Evolutionary conservation across 768 basidiomycete species (phyloP).

Genomic region (Leccinum ochraceum): DNA sequence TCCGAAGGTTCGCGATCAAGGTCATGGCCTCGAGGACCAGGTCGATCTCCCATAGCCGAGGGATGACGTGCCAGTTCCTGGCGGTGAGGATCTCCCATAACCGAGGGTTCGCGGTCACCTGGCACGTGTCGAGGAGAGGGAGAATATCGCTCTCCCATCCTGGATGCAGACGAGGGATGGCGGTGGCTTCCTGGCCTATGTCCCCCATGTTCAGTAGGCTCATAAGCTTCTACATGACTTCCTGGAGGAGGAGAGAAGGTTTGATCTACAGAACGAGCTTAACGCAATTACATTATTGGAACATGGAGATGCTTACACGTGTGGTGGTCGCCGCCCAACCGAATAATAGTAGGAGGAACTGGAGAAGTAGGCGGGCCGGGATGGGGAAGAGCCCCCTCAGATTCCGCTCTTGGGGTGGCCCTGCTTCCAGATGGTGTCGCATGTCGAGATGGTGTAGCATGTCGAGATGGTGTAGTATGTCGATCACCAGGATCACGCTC

Average conservation of each 20-base stretch:
- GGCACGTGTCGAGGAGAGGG: background rate
- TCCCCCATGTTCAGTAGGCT: conserved; percentile 9
- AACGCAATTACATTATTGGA: background rate
- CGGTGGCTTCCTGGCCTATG: background rate
- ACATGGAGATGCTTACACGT: conserved; percentile 17
- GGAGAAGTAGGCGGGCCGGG: conserved; percentile 22
- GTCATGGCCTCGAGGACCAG: too few relatives aligned
- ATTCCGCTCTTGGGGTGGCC: conserved; percentile 10
- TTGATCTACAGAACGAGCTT: conserved; percentile 19
- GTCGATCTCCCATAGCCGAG: background rate
- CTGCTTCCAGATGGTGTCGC: conserved; percentile 1
- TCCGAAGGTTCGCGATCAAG: too few relatives aligned
- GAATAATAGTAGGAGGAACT: conserved; percentile 31
- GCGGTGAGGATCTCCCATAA: background rate
- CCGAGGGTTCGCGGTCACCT: background rate
- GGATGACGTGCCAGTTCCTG: background rate
- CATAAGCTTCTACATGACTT: background rate
- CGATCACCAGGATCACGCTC: conserved; percentile 20
- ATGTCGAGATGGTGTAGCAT: background rate
- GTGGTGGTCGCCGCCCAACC: conserved; percentile 22
- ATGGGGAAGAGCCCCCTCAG: conserved; percentile 7
- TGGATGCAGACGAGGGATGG: background rate
- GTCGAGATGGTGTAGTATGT: conserved; percentile 3
- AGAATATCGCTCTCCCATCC: background rate
- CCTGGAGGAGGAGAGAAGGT: conserved; percentile 14